Percentiles rank a stretch among this genome's conserved stretches.
phyloP scores from a whole-genome alignment of 1,284 basidiomycete species.

The Ceratobasidium sp. region DNA sequence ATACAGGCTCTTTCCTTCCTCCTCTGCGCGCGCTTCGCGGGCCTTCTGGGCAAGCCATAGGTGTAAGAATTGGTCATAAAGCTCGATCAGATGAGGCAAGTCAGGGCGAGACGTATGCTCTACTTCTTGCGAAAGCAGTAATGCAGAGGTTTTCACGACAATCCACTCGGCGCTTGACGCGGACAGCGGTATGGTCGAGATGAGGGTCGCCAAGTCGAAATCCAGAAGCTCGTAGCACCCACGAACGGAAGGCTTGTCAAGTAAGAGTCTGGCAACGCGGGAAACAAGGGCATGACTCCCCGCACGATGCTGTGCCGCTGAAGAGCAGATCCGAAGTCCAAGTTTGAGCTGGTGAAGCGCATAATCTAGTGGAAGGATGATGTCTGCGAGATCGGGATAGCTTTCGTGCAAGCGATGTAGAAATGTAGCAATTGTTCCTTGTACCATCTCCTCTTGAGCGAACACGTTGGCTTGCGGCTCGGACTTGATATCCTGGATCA shows the following conservation, averaged over 20 bases:
- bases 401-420: constrained; percentile 59
- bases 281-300: constrained; percentile 7
- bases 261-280: constrained; percentile 1
- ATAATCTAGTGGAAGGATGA: constrained; percentile 73
- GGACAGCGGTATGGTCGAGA: neutral
- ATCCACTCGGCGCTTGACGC: constrained; percentile 36
- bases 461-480: constrained; percentile 21
- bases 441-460: constrained; percentile 54
- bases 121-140: constrained; percentile 11
- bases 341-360: constrained; percentile 78
- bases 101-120: neutral
- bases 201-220: constrained; percentile 12
- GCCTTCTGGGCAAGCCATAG: constrained; percentile 89
- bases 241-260: constrained; percentile 15
- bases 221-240: neutral
- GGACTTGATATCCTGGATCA: constrained; percentile 13
- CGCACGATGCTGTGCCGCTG: neutral
- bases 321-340: constrained; percentile 73
- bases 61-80: constrained; percentile 81
- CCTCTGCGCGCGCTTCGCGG: constrained; percentile 74
- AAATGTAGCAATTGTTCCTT: constrained; percentile 59
- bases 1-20: constrained; percentile 84
- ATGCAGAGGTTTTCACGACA: constrained; percentile 10
- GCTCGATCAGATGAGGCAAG: constrained; percentile 36
- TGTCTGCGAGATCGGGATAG: constrained; percentile 71